Conservation (phyloP, 139 green algal species). For the Mesotaenium endlicherianum region DNA sequence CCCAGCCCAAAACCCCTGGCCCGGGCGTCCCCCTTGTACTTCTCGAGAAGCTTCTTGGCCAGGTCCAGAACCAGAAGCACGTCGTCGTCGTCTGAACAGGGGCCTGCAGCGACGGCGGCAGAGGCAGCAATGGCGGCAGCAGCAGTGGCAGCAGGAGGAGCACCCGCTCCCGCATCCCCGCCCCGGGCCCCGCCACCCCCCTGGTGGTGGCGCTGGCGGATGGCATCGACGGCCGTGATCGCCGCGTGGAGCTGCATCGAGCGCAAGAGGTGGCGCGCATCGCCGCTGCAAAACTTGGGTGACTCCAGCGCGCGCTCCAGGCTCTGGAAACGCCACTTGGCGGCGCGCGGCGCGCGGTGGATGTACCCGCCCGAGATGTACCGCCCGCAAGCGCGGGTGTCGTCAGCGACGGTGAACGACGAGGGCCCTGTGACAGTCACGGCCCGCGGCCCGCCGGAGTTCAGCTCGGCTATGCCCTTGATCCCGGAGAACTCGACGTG, state of each 20-base stretch:
- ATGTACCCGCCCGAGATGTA: conserved; percentile 36
- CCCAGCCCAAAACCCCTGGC: too few relatives aligned
- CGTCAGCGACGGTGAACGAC: conserved; percentile 38
- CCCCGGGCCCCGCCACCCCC: too few relatives aligned
- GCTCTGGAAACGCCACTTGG: neutral
- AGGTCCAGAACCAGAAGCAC: too few relatives aligned
- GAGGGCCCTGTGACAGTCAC: conserved; percentile 40
- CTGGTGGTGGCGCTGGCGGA: neutral
- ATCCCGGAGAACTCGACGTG: conserved; percentile 28
- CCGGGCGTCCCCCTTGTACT: too few relatives aligned
- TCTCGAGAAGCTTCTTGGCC: too few relatives aligned
- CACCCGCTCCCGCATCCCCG: too few relatives aligned
- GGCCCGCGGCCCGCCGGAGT: conserved; percentile 12
- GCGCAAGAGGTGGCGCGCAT: neutral
- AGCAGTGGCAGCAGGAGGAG: too few relatives aligned
- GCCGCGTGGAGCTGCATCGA: neutral
- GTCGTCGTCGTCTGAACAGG: too few relatives aligned
- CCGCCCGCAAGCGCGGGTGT: neutral
- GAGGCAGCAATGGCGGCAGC: too few relatives aligned
- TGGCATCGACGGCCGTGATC: conserved; percentile 7
- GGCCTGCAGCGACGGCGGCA: too few relatives aligned
- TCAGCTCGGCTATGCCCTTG: conserved; percentile 32
- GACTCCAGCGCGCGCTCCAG: neutral
- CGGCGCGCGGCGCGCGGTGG: neutral
- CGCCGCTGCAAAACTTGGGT: conserved; percentile 3